Evolutionary conservation across 2,329 filamentous ascomycete species (phyloP).

Genomic region (Lachnellula cervina): DNA sequence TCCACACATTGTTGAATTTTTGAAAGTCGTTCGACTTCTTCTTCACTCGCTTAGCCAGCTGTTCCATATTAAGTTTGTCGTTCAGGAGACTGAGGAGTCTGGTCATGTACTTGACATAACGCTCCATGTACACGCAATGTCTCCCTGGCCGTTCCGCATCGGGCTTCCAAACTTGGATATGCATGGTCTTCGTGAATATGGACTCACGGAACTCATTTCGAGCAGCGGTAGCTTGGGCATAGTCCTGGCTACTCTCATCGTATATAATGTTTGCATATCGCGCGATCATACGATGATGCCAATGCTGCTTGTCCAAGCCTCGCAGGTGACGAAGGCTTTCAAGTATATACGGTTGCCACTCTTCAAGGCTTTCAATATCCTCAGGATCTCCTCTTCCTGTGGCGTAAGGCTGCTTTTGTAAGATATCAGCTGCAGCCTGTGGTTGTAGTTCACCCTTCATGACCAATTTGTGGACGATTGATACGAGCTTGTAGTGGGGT

Average conservation of each 20-base stretch:
- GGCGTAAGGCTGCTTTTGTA: constrained; percentile 31
- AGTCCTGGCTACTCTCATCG: constrained; percentile 45
- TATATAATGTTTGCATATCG: constrained; percentile 58
- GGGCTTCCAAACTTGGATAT: constrained; percentile 68
- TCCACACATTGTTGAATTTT: constrained; percentile 25
- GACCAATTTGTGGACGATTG: constrained; percentile 62
- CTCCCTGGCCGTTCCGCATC: constrained; percentile 65
- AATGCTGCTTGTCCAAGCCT: constrained; percentile 62
- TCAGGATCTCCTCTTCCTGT: constrained; percentile 27
- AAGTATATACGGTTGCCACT: constrained; percentile 58
- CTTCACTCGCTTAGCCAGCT: constrained; percentile 58
- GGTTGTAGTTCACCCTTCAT: constrained; percentile 24
- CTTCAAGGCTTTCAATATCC: constrained; percentile 33
- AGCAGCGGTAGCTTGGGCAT: constrained; percentile 46
- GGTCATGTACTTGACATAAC: constrained; percentile 64
- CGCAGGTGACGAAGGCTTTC: constrained; percentile 32
- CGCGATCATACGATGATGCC: constrained; percentile 69
- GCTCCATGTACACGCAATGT: constrained; percentile 69
- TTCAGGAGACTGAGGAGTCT: constrained; percentile 55
- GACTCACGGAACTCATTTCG: constrained; percentile 63
- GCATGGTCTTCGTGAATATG: constrained; percentile 72
- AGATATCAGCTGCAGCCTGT: constrained; percentile 31
- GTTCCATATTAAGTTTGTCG: constrained; percentile 59
- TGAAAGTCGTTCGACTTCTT: constrained; percentile 53
- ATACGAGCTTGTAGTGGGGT: constrained; percentile 68